Base-by-base conservation (phyloP, 2,329 filamentous ascomycete genomes). In the Rutstroemia sp. region DNA sequence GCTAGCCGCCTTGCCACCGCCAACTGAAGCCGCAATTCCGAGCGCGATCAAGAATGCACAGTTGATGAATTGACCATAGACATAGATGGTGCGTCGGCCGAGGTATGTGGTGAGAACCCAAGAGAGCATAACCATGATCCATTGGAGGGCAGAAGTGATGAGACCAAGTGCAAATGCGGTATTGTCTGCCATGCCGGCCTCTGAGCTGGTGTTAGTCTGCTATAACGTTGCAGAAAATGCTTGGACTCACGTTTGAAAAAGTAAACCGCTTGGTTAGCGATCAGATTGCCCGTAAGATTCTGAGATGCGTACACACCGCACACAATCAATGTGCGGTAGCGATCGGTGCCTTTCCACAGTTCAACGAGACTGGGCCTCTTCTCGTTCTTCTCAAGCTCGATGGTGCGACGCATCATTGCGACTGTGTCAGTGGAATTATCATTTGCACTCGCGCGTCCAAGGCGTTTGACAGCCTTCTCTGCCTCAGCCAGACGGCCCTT, bases 81-180 rank as follows among this genome's bases (percentile, higher is more conserved):
- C 73, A 69, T 86, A 86, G 70, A 86, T 85, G 38, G 79, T 77
- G 53, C 83, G 82, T 58, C 82, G 79, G 66, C 83, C 82, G 53
- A 83, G 74, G 70, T 82, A 86, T 1, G 79, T 77, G 14, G 81
- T 86, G 50, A 87, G 77, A 56, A 86, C 71, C 84, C 84, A 87
- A 57, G 83, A 87, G 44, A 83, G 73, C 77, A 85, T 85, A 68
- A 84, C 81, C 59, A 83, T 76, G 67, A 87, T 70, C 70, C 70
- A 74, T 67, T 85, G 80, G 2, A 87, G 80, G 49, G 76, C 79
- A 0, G 83, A 85, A 52, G 79, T 86, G 69, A 86, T 85, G 27
- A 87, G 77, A 69, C 80, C 80, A 16, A 86, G 73, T 39, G 77
- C 78, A 66, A 86, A 86, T 4, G 83, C 78, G 27, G 73, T 76